These are phyloP conservation scores for Boletus rubroflammeus DNA, from an alignment of 768 basidiomycete species.

Conservation along the genomic window DNA sequence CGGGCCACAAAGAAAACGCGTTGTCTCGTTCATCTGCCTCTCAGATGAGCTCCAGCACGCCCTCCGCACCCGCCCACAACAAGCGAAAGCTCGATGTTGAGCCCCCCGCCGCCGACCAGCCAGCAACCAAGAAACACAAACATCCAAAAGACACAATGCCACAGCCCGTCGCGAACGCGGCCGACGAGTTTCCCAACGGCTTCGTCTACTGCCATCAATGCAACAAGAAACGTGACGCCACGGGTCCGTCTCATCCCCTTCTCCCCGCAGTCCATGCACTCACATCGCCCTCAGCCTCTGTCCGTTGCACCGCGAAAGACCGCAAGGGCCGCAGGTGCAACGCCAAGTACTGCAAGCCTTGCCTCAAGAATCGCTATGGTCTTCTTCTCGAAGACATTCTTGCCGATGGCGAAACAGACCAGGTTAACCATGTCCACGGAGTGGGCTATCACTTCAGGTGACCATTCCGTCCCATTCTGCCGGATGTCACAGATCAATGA, in stretches of 20 bases:
- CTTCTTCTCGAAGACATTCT: slow-evolving; percentile 39
- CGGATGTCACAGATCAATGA: slow-evolving; percentile 11
- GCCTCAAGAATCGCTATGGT: slow-evolving; percentile 67
- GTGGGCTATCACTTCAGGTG: slow-evolving; percentile 53
- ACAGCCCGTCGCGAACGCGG: slow-evolving; percentile 18
- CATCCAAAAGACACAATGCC: slow-evolving; percentile 26
- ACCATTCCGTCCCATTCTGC: slow-evolving; percentile 11
- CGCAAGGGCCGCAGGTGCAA: slow-evolving; percentile 43
- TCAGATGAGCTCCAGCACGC: slow-evolving; percentile 32
- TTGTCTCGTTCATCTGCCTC: slow-evolving; percentile 35
- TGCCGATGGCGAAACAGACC: slow-evolving; percentile 33
- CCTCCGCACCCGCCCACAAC: slow-evolving; percentile 27
- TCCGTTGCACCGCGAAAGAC: slow-evolving; percentile 38
- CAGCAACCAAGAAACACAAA: slow-evolving; percentile 19
- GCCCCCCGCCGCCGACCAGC: slow-evolving; percentile 13
- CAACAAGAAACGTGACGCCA: slow-evolving; percentile 52
- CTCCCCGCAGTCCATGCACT: slow-evolving; percentile 3
- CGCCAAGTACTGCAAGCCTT: slow-evolving; percentile 59
- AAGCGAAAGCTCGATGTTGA: slow-evolving; percentile 51
- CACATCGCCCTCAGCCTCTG: slow-evolving; percentile 22
- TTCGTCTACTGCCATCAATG: slow-evolving; percentile 71
- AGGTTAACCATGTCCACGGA: slow-evolving; percentile 26
- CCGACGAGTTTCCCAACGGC: slow-evolving; percentile 35
- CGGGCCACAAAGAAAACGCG: slow-evolving; percentile 44
- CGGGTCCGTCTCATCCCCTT: slow-evolving; percentile 36